A percentile compares a stretch with the other conserved stretches of the same genome.
These are phyloP conservation scores for Sergeia podlipaevii DNA, from an alignment of 208 protist genomes.

Conservation along the genomic window DNA sequence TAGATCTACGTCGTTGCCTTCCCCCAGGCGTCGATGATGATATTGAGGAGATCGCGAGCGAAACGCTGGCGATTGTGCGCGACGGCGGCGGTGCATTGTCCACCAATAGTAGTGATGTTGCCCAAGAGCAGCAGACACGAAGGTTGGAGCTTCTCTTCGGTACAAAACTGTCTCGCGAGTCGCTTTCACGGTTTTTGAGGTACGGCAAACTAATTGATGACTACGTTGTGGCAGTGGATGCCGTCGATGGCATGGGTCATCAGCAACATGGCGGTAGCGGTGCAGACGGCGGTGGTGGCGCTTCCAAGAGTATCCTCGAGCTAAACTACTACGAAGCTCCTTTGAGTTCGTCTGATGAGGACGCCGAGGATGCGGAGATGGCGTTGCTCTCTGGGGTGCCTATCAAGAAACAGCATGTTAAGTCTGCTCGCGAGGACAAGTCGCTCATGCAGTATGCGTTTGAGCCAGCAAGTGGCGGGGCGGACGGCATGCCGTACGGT, in stretches of 20 bases:
- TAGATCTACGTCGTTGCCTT: conserved; percentile 71
- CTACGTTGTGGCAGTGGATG: conserved; percentile 45
- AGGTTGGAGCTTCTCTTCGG: conserved; percentile 68
- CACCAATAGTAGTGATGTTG: conserved; percentile 10
- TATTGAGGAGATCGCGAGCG: conserved; percentile 76
- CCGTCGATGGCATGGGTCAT: neutral
- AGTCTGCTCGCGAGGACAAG: conserved; percentile 25
- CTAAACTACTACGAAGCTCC: neutral
- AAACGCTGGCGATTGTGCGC: conserved; percentile 71
- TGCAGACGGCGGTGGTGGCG: neutral
- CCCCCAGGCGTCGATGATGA: conserved; percentile 71
- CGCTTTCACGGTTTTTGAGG: conserved; percentile 52
- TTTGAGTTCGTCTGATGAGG: conserved; percentile 16
- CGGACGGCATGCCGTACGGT: conserved; percentile 16
- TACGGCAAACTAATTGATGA: conserved; percentile 82
- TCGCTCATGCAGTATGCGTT: conserved; percentile 62
- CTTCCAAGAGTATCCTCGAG: neutral
- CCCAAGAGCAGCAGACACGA: conserved; percentile 37
- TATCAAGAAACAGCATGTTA: conserved; percentile 21
- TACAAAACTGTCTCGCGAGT: conserved; percentile 53
- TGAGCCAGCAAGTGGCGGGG: conserved; percentile 15
- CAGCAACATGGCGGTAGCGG: neutral
- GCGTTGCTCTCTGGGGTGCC: conserved; percentile 21
- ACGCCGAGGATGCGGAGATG: conserved; percentile 22
- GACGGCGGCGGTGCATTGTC: conserved; percentile 1